Conservation (phyloP, 345 rosid species). For the Noccaea caerulescens region DNA sequence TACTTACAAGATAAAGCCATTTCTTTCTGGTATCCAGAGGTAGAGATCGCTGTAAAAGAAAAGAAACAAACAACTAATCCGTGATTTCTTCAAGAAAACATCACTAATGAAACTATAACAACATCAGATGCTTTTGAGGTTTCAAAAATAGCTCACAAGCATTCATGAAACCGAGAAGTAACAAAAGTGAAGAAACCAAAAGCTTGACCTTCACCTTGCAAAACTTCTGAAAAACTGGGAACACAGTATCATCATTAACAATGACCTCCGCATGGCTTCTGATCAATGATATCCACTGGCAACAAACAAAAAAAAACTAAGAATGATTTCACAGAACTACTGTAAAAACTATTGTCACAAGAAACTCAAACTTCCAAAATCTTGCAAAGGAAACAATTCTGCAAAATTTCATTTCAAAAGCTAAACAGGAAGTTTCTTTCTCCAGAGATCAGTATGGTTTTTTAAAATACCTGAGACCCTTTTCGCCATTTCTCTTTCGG, state of each 20-base stretch:
- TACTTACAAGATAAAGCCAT: constrained; percentile 69
- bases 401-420: constrained; percentile 13
- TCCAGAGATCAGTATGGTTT: constrained; percentile 1
- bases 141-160: not conserved
- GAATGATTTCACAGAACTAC: not conserved
- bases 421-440: not conserved
- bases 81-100: not conserved
- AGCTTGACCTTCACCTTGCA: constrained; percentile 68
- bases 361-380: constrained; percentile 1
- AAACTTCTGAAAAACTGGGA: constrained; percentile 66
- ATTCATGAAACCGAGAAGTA: not conserved
- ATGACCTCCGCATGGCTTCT: constrained; percentile 79
- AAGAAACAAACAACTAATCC: not conserved
- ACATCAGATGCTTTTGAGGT: not conserved
- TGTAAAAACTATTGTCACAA: not conserved
- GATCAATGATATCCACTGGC: constrained; percentile 79
- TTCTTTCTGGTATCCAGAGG: constrained; percentile 63
- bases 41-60: constrained; percentile 65
- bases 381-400: not conserved
- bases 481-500: constrained; percentile 76
- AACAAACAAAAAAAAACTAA: constrained; percentile 20
- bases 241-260: constrained; percentile 68
- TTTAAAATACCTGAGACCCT: constrained; percentile 80
- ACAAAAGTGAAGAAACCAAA: constrained; percentile 16
- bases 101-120: not conserved